These are phyloP conservation scores for Trifolium dubium DNA, from an alignment of 306 rosid genomes.

Conservation along the genomic window DNA sequence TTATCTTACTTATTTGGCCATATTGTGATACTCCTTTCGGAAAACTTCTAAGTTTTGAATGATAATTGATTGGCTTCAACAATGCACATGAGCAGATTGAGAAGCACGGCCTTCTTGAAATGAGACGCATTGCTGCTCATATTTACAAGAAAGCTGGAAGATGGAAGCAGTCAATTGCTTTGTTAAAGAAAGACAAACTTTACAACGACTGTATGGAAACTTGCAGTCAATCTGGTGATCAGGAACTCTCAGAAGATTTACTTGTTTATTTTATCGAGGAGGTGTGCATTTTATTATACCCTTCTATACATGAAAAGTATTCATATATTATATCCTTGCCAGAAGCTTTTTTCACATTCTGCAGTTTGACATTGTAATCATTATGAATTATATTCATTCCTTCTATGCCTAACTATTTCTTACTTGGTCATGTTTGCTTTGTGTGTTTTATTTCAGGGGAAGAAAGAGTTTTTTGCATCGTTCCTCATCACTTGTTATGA, in stretches of 20 bases:
- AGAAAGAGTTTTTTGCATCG: conserved; percentile 93
- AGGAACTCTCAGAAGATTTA: conserved; percentile 90
- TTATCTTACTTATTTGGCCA: conserved; percentile 8
- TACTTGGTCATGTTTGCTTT: conserved; percentile 48
- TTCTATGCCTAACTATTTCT: neutral
- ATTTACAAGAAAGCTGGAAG: conserved; percentile 92
- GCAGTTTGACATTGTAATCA: conserved; percentile 22
- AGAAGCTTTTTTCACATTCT: neutral
- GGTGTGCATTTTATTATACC: conserved; percentile 48
- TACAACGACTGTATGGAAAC: conserved; percentile 98
- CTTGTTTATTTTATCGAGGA: conserved; percentile 85
- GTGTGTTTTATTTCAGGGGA: conserved; percentile 60
- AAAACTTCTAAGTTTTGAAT: neutral
- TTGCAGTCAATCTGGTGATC: conserved; percentile 87
- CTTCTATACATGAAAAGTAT: neutral
- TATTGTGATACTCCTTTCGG: neutral
- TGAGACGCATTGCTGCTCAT: conserved; percentile 95
- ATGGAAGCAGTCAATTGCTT: conserved; percentile 93
- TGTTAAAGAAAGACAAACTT: conserved; percentile 92
- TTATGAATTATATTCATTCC: conserved; percentile 18
- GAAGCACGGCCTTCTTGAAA: conserved; percentile 91
- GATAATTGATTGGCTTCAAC: conserved; percentile 28
- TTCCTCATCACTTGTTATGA: conserved; percentile 89
- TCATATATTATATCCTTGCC: neutral
- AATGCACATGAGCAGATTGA: conserved; percentile 65